Evolutionary conservation across 2,329 filamentous ascomycete genomes (phyloP).

Genomic region (Ophiosphaerella korrae): DNA sequence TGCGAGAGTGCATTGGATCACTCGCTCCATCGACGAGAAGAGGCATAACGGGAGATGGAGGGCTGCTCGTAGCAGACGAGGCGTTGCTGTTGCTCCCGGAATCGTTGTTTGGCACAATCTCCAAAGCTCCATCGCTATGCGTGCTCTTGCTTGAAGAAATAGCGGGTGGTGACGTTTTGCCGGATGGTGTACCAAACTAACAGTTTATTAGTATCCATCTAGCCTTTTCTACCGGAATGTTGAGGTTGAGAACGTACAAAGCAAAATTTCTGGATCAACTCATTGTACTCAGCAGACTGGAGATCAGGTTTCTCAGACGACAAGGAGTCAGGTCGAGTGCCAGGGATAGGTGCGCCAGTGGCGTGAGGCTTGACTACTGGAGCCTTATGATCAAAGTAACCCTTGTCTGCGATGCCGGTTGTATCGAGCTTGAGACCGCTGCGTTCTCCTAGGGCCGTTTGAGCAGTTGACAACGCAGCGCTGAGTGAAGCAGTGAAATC

Average conservation of each 20-base stretch:
- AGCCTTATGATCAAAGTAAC: slow-evolving; percentile 48
- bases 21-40: slow-evolving; percentile 48
- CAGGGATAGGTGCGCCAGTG: slow-evolving; percentile 43
- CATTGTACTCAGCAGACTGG: slow-evolving; percentile 89
- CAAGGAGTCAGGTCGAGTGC: slow-evolving; percentile 58
- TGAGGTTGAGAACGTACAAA: slow-evolving; percentile 80
- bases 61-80: slow-evolving; percentile 45
- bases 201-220: slow-evolving; percentile 48
- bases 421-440: slow-evolving; percentile 51
- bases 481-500: slow-evolving; percentile 93
- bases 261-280: slow-evolving; percentile 98
- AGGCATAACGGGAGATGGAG: slow-evolving; percentile 42
- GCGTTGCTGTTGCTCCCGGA: slow-evolving; percentile 39
- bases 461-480: slow-evolving; percentile 78
- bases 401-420: slow-evolving; percentile 21
- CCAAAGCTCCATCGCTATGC: slow-evolving; percentile 37
- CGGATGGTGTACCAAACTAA: slow-evolving; percentile 57
- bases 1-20: slow-evolving; percentile 37
- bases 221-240: slow-evolving; percentile 41
- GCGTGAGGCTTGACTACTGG: slow-evolving; percentile 42
- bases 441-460: slow-evolving; percentile 65
- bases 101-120: slow-evolving; percentile 32
- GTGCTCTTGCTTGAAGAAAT: slow-evolving; percentile 30
- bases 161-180: slow-evolving; percentile 47
- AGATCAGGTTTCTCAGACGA: slow-evolving; percentile 70